phyloP scores from a whole-genome alignment of 2,329 filamentous ascomycete genomes.

The Aspergillus fijiensis region DNA sequence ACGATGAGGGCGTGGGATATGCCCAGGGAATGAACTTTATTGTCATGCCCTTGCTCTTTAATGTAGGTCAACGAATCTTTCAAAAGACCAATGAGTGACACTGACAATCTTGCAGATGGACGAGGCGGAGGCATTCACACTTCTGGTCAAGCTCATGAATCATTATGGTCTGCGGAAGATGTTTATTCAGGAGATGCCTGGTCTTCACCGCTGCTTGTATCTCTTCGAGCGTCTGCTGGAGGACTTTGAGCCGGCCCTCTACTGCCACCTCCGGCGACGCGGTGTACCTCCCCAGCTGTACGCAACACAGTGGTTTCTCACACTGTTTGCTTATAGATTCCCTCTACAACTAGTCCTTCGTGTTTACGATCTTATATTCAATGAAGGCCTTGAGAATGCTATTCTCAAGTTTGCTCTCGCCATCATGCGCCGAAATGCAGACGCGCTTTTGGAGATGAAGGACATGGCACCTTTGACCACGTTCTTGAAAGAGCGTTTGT shows the following conservation, averaged over 20 bases:
- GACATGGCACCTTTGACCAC: conserved; percentile 88
- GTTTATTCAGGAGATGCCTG: conserved; percentile 95
- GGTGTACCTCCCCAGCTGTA: conserved; percentile 90
- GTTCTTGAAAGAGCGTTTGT: conserved; percentile 89
- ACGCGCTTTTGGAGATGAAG: conserved; percentile 74
- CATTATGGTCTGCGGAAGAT: conserved; percentile 90
- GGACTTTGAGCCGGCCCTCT: conserved; percentile 88
- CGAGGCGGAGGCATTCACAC: conserved; percentile 92
- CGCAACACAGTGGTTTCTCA: conserved; percentile 98
- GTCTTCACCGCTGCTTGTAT: conserved; percentile 87
- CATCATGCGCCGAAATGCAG: conserved; percentile 91
- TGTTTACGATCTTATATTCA: conserved; percentile 93
- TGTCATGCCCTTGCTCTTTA: conserved; percentile 93
- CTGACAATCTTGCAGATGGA: conserved; percentile 65
- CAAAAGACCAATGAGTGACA: not conserved
- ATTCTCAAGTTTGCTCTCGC: conserved; percentile 94
- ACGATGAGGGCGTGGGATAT: conserved; percentile 91
- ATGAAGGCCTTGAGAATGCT: conserved; percentile 81
- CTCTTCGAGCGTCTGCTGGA: conserved; percentile 93
- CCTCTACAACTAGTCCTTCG: conserved; percentile 92
- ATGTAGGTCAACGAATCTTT: conserved; percentile 56
- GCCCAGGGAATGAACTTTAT: conserved; percentile 99
- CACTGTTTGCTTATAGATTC: conserved; percentile 97
- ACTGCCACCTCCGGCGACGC: conserved; percentile 86
- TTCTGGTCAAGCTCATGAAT: conserved; percentile 93